phyloP scores from a whole-genome alignment of 2,329 filamentous ascomycete genomes.

The Cladorrhinum sp. region DNA sequence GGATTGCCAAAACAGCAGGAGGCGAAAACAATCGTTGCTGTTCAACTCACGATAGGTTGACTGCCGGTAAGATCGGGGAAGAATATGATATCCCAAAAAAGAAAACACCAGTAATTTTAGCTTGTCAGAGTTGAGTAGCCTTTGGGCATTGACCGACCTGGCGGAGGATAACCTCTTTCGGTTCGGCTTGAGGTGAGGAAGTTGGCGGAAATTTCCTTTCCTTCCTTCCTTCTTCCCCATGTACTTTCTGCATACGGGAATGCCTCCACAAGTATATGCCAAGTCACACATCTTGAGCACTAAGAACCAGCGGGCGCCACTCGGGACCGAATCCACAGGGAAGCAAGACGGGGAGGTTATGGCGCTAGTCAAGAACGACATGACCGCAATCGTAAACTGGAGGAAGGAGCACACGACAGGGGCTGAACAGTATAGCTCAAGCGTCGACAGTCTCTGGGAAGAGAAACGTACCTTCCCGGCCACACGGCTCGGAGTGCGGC shows the following conservation, averaged over 20 bases:
- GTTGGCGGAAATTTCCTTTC: conserved; percentile 9
- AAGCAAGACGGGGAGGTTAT: conserved; percentile 21
- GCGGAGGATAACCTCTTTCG: conserved; percentile 1
- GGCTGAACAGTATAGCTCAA: conserved; percentile 13
- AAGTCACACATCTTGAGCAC: conserved; percentile 21
- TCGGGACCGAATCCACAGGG: conserved; percentile 23
- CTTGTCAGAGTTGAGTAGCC: not conserved
- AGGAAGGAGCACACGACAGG: conserved; percentile 17
- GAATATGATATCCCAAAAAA: not conserved
- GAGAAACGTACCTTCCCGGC: not conserved
- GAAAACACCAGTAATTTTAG: conserved; percentile 15
- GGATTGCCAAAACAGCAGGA: conserved; percentile 13
- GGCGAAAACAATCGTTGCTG: conserved; percentile 4
- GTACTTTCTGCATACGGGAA: conserved; percentile 13
- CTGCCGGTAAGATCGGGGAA: not conserved
- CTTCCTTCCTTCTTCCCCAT: conserved; percentile 17
- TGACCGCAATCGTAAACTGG: conserved; percentile 11
- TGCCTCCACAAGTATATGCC: conserved; percentile 24
- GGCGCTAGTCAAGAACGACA: conserved; percentile 19
- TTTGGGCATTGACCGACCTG: conserved; percentile 10
- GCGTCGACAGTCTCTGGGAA: conserved; percentile 6
- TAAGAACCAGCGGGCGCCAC: conserved; percentile 20
- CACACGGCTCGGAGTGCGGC: not conserved
- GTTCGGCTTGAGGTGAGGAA: not conserved
- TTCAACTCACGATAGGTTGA: not conserved